Conservation (phyloP, 345 rosid genomes). For the Triadica sebifera region DNA sequence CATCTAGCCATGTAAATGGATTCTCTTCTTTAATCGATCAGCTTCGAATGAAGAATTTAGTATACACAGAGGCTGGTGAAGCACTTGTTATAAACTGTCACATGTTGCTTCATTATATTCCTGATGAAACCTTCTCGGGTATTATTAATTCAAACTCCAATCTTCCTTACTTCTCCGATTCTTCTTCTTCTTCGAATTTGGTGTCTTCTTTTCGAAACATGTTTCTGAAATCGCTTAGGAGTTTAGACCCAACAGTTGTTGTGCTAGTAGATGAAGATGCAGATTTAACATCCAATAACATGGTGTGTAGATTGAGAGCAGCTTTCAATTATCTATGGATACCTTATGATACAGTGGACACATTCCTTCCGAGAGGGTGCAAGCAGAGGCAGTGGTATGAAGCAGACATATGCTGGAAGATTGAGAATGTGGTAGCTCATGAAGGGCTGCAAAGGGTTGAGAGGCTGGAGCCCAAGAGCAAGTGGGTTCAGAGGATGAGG, state of each 20-base stretch:
- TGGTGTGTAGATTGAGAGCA: constrained; percentile 58
- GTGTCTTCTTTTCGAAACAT: constrained; percentile 28
- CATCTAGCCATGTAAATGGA: constrained; percentile 61
- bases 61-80: constrained; percentile 41
- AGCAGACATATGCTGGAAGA: constrained; percentile 69
- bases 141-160: too few relatives aligned
- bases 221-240: constrained; percentile 62
- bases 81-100: constrained; percentile 84
- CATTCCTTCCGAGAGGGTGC: constrained; percentile 65
- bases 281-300: constrained; percentile 60
- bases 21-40: constrained; percentile 66
- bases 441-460: constrained; percentile 79
- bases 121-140: constrained; percentile 54
- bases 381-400: constrained; percentile 84
- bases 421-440: constrained; percentile 75
- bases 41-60: constrained; percentile 49
- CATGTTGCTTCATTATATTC: constrained; percentile 77
- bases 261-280: constrained; percentile 80
- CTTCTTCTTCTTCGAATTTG: too few relatives aligned
- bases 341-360: constrained; percentile 78
- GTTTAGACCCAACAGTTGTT: constrained; percentile 63
- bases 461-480: constrained; percentile 59
- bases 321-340: constrained; percentile 86
- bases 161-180: constrained; percentile 5
- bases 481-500: constrained; percentile 78